Conservation (phyloP, 108 stramenopile species). For the Skeletonema tropicum region DNA sequence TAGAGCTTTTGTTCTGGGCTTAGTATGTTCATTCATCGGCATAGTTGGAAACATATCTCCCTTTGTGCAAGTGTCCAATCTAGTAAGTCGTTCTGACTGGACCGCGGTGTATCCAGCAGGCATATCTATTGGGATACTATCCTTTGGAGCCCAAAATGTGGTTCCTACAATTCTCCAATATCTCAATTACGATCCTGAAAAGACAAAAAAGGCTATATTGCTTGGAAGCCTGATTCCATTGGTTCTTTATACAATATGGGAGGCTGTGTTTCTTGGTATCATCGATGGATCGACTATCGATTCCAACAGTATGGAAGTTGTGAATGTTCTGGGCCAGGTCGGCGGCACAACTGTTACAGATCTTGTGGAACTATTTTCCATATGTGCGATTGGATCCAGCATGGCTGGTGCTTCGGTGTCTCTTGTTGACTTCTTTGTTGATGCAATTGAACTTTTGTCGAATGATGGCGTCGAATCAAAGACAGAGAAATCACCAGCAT, state of each 20-base stretch:
- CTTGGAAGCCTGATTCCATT: slow-evolving; percentile 44
- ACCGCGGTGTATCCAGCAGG: slow-evolving; percentile 34
- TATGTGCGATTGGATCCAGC: slow-evolving; percentile 53
- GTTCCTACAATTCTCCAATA: slow-evolving; percentile 53
- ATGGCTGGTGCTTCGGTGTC: slow-evolving; percentile 59
- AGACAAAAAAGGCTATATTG: slow-evolving; percentile 40
- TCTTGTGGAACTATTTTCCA: slow-evolving; percentile 46
- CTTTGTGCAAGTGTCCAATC: slow-evolving; percentile 25
- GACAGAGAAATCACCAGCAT: neutral
- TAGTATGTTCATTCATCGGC: slow-evolving; percentile 35
- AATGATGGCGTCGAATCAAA: neutral
- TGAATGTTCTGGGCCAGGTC: slow-evolving; percentile 20
- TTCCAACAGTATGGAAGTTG: slow-evolving; percentile 25
- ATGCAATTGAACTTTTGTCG: slow-evolving; percentile 20
- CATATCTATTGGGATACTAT: slow-evolving; percentile 55
- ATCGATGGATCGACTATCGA: slow-evolving; percentile 30
- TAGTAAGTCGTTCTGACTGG: slow-evolving; percentile 32
- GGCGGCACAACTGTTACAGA: slow-evolving; percentile 31
- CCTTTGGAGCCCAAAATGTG: slow-evolving; percentile 55
- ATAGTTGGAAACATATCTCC: slow-evolving; percentile 32
- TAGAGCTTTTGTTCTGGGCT: slow-evolving; percentile 43
- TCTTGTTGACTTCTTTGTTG: slow-evolving; percentile 53
- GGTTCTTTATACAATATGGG: slow-evolving; percentile 44
- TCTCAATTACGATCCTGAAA: slow-evolving; percentile 34
- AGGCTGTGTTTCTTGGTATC: slow-evolving; percentile 47